A percentile compares a stretch with the other conserved stretches of the same genome.
These are phyloP conservation scores for Panicum hallii DNA, from an alignment of 202 grass and related monocot genomes.

Conservation along the genomic window DNA sequence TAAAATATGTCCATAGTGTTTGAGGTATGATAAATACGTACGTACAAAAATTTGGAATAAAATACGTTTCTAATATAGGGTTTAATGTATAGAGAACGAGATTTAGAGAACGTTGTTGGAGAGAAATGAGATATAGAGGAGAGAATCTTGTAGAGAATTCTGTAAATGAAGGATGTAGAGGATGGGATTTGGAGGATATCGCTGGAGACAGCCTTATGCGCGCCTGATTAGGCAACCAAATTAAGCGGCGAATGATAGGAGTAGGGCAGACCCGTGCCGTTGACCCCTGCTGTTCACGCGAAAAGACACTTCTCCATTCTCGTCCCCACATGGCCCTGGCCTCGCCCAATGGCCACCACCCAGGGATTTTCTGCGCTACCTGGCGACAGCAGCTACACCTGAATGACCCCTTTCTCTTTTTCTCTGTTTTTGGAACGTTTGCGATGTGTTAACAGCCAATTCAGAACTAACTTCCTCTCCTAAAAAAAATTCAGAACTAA, in stretches of 20 bases:
- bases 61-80: no score
- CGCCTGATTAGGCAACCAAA: slow-evolving; percentile 16
- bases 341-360: background rate
- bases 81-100: no score
- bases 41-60: no score
- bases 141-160: no score
- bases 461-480: background rate
- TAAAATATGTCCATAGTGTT: no score
- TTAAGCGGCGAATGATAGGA: slow-evolving; percentile 7
- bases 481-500: background rate
- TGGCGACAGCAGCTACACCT: background rate
- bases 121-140: no score
- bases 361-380: background rate
- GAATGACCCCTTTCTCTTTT: background rate
- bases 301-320: background rate
- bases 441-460: background rate
- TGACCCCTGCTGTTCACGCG: slow-evolving; percentile 34
- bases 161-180: no score
- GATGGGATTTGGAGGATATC: no score
- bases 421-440: background rate
- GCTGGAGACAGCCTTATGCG: no score
- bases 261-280: background rate
- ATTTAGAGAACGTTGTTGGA: no score
- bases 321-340: background rate
- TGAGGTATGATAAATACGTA: no score